Evolutionary conservation across 129 eudicot genomes (phyloP).

Genomic region (Flaveria trinervia): DNA sequence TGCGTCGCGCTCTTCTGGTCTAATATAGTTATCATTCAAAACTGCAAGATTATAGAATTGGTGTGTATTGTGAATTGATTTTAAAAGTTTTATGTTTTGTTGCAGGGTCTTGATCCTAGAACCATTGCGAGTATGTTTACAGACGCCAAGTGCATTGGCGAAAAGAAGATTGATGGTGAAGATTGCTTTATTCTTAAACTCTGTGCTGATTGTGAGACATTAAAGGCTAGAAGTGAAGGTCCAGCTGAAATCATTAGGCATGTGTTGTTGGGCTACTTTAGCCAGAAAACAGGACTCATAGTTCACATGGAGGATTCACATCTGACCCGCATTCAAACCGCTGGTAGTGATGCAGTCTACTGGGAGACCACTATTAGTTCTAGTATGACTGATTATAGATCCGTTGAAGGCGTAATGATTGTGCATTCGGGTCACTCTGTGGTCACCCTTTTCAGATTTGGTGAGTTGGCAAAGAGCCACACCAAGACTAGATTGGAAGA

Average conservation of each 20-base stretch:
- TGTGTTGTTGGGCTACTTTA: slow-evolving; percentile 67
- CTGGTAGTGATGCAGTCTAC: slow-evolving; percentile 46
- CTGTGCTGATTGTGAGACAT: slow-evolving; percentile 37
- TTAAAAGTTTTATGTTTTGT: too few relatives aligned
- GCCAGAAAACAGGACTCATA: slow-evolving; percentile 44
- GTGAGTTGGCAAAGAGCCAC: slow-evolving; percentile 70
- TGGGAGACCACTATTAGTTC: slow-evolving; percentile 74
- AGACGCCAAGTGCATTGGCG: slow-evolving; percentile 64
- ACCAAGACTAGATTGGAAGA: slow-evolving; percentile 73
- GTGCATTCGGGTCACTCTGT: slow-evolving; percentile 72
- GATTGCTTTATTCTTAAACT: slow-evolving; percentile 72
- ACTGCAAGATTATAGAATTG: too few relatives aligned
- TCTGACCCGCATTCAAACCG: slow-evolving; percentile 4
- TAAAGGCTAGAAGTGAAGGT: slow-evolving; percentile 52
- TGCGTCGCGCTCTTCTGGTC: slow-evolving; percentile 68
- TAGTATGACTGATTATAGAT: slow-evolving; percentile 32
- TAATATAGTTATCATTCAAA: not conserved
- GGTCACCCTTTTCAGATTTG: slow-evolving; percentile 65
- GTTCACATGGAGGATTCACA: slow-evolving; percentile 44
- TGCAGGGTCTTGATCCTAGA: slow-evolving; percentile 24
- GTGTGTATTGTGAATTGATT: too few relatives aligned
- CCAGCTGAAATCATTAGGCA: slow-evolving; percentile 73
- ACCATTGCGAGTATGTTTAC: slow-evolving; percentile 48
- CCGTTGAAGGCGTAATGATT: slow-evolving; percentile 74
- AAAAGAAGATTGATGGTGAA: slow-evolving; percentile 63